Evolutionary conservation across 345 rosid species (phyloP).

Genomic region (Heritiera fomes): DNA sequence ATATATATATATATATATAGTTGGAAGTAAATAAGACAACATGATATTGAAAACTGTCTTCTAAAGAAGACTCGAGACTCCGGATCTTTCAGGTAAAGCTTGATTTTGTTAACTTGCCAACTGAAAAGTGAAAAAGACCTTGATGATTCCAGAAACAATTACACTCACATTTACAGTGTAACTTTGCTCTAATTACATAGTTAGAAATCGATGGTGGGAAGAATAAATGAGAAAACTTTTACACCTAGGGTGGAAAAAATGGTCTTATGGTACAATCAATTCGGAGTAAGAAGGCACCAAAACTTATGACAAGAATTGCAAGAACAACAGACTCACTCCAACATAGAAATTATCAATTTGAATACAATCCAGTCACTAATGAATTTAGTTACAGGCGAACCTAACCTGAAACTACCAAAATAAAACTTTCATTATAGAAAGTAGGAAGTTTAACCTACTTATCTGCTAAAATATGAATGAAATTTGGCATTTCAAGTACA

Average conservation of each 20-base stretch:
- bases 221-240: not conserved
- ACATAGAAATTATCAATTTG: slow-evolving; percentile 12
- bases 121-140: not conserved
- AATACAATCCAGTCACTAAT: not conserved
- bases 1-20: too few relatives aligned
- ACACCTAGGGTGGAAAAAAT: not conserved
- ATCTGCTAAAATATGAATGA: slow-evolving; percentile 1
- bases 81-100: not conserved
- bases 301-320: not conserved
- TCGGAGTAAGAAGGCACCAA: not conserved
- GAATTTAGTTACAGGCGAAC: not conserved
- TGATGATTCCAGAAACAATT: not conserved
- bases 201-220: not conserved
- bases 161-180: not conserved
- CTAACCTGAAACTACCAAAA: slow-evolving; percentile 8
- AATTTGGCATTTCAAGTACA: not conserved
- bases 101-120: not conserved
- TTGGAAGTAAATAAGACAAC: not conserved
- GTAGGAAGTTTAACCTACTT: not conserved
- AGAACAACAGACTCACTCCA: not conserved
- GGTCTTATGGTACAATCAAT: not conserved
- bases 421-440: not conserved
- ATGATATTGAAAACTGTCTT: not conserved
- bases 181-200: slow-evolving; percentile 1
- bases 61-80: not conserved